Conservation (phyloP, 139 green algal genomes). For the Coccomyxa sp. region DNA sequence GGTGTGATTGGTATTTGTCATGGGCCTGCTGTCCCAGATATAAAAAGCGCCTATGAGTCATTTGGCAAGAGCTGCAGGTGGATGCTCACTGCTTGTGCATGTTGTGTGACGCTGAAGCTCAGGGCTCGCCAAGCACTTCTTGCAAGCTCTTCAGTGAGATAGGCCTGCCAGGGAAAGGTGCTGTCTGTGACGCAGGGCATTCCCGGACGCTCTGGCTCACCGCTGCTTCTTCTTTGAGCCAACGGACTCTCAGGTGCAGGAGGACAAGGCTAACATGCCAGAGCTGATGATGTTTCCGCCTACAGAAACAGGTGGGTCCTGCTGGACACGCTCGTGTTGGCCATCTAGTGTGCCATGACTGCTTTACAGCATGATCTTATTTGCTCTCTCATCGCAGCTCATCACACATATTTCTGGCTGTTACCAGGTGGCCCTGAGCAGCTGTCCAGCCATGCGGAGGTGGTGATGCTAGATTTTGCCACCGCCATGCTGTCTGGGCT, state of each 20-base stretch:
- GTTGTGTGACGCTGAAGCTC: background rate
- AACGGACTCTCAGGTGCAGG: slow-evolving; percentile 49
- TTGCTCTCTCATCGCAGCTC: background rate
- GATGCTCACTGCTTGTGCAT: background rate
- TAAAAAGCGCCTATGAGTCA: slow-evolving; percentile 39
- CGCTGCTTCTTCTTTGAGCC: slow-evolving; percentile 84
- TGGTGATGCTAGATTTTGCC: slow-evolving; percentile 84
- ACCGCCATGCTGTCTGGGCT: slow-evolving; percentile 72
- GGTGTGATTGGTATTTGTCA: slow-evolving; percentile 78
- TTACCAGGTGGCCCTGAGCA: slow-evolving; percentile 10
- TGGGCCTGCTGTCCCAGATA: slow-evolving; percentile 43
- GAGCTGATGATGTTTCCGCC: slow-evolving; percentile 80
- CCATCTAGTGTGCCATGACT: background rate
- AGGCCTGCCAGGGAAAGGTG: too few relatives aligned
- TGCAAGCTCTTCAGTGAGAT: too few relatives aligned
- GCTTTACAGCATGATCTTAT: background rate
- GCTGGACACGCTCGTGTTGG: background rate
- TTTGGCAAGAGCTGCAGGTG: slow-evolving; percentile 48
- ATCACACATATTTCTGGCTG: background rate
- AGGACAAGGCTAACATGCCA: slow-evolving; percentile 30
- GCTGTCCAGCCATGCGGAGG: slow-evolving; percentile 27
- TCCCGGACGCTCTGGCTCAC: slow-evolving; percentile 58
- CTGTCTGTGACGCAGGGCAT: slow-evolving; percentile 32
- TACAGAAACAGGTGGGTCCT: slow-evolving; percentile 4
- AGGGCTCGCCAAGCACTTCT: too few relatives aligned